Conservation (phyloP, 2,329 filamentous ascomycete species). For the Teratosphaeria destructans region DNA sequence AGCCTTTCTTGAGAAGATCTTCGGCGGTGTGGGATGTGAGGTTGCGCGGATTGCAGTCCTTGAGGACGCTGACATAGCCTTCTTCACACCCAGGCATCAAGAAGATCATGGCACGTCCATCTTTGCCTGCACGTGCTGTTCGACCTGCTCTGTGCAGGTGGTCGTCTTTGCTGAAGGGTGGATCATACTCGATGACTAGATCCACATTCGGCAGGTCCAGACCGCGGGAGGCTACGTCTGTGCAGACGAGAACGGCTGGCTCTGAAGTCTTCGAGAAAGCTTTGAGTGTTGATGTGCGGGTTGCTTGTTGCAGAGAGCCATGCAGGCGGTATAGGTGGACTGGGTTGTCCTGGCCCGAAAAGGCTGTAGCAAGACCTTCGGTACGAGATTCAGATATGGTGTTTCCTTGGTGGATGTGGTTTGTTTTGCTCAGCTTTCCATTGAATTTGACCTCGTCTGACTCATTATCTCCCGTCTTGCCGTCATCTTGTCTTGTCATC, state of each 20-base stretch:
- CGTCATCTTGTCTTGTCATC: constrained; percentile 11
- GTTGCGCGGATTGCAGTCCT: constrained; percentile 55
- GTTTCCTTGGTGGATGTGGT: constrained; percentile 32
- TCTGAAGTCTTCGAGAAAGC: constrained; percentile 65
- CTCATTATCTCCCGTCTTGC: constrained; percentile 22
- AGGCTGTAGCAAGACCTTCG: constrained; percentile 30
- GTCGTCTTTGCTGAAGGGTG: constrained; percentile 84
- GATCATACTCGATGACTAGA: constrained; percentile 90
- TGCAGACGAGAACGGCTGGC: constrained; percentile 78
- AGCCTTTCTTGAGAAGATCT: constrained; percentile 57
- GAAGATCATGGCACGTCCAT: constrained; percentile 81
- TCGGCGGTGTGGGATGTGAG: constrained; percentile 49
- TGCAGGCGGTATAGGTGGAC: constrained; percentile 81
- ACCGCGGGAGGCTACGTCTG: constrained; percentile 89
- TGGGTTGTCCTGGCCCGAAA: constrained; percentile 55
- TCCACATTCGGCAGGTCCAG: constrained; percentile 93
- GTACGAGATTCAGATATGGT: constrained; percentile 38
- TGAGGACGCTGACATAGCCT: constrained; percentile 70
- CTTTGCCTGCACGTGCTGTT: constrained; percentile 82
- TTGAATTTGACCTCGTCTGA: constrained; percentile 7
- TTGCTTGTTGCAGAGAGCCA: constrained; percentile 77
- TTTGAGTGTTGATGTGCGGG: constrained; percentile 75
- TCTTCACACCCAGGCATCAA: constrained; percentile 86
- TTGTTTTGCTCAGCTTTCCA: constrained; percentile 23
- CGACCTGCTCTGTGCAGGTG: constrained; percentile 91